Percentiles rank a stretch among this genome's conserved stretches.
Evolutionary conservation across 2,329 filamentous ascomycete genomes (phyloP).

Genomic region (Cercospora sp.): DNA sequence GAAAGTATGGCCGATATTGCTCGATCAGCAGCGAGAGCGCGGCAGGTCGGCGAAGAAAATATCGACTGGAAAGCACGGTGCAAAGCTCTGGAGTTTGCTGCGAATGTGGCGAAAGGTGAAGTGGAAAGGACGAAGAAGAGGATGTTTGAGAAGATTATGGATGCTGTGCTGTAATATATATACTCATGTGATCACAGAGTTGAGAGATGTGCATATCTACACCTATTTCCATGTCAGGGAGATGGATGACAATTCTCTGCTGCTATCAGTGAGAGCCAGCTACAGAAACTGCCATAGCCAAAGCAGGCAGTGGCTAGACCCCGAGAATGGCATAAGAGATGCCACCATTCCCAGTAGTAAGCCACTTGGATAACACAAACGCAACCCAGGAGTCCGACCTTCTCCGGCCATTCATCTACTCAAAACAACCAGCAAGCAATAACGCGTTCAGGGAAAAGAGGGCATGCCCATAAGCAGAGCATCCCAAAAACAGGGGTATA

Average conservation of each 20-base stretch:
- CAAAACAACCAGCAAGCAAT: background rate
- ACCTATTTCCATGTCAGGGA: no score
- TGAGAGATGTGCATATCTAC: no score
- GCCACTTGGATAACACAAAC: background rate
- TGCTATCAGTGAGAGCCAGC: no score
- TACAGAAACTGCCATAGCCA: no score
- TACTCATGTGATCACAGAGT: background rate
- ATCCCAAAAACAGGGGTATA: background rate
- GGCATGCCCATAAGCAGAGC: background rate
- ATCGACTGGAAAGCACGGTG: slow-evolving; percentile 37
- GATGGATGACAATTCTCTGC: background rate
- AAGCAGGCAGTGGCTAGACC: no score
- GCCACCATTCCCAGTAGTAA: no score
- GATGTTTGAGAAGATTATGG: slow-evolving; percentile 36
- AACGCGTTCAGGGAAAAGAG: background rate
- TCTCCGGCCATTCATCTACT: background rate
- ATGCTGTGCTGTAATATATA: slow-evolving; percentile 24
- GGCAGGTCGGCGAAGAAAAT: slow-evolving; percentile 9
- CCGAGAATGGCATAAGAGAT: no score
- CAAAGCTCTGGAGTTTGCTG: slow-evolving; percentile 36
- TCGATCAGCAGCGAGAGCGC: slow-evolving; percentile 14
- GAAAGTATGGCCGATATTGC: slow-evolving; percentile 27
- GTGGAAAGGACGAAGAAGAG: slow-evolving; percentile 35
- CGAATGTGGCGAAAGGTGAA: slow-evolving; percentile 37
- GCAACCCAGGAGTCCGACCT: background rate